Evolutionary conservation across 768 basidiomycete species (phyloP).

Genomic region (Coprinopsis marcescibilis): DNA sequence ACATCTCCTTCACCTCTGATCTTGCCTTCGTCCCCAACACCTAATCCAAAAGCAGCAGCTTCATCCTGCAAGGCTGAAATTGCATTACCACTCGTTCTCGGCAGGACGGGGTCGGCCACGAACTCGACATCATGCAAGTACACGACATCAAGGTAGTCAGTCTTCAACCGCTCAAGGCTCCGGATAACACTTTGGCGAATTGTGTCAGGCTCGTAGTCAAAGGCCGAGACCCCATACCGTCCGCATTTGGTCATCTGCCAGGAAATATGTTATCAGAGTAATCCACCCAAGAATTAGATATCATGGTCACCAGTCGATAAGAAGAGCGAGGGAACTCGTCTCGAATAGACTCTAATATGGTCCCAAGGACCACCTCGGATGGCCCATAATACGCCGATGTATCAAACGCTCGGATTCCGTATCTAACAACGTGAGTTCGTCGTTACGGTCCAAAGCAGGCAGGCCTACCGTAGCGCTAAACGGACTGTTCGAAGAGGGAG

Average conservation of each 20-base stretch:
- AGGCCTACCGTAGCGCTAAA: slow-evolving; percentile 76
- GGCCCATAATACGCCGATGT: slow-evolving; percentile 78
- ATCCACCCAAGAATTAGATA: not conserved
- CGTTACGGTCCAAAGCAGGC: no score
- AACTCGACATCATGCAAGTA: slow-evolving; percentile 87
- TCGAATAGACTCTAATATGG: slow-evolving; percentile 50
- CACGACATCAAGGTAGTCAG: slow-evolving; percentile 72
- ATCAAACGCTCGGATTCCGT: slow-evolving; percentile 78
- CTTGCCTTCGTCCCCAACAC: slow-evolving; percentile 46
- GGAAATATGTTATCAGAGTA: not conserved
- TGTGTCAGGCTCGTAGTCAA: slow-evolving; percentile 68
- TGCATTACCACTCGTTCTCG: slow-evolving; percentile 52
- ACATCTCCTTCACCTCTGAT: slow-evolving; percentile 68
- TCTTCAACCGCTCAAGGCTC: slow-evolving; percentile 65
- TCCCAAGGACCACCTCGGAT: slow-evolving; percentile 74
- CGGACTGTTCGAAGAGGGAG: slow-evolving; percentile 62
- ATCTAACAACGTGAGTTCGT: slow-evolving; percentile 48
- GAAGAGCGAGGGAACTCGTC: slow-evolving; percentile 72
- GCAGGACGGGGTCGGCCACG: slow-evolving; percentile 47
- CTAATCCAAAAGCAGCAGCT: slow-evolving; percentile 59
- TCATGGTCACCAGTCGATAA: slow-evolving; percentile 57
- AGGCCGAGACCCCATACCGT: slow-evolving; percentile 58
- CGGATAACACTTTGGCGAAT: slow-evolving; percentile 62
- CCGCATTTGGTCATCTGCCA: slow-evolving; percentile 82
- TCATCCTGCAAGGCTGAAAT: slow-evolving; percentile 47